Evolutionary conservation across 306 rosid genomes (phyloP).

Genomic region (Lotus japonicus): DNA sequence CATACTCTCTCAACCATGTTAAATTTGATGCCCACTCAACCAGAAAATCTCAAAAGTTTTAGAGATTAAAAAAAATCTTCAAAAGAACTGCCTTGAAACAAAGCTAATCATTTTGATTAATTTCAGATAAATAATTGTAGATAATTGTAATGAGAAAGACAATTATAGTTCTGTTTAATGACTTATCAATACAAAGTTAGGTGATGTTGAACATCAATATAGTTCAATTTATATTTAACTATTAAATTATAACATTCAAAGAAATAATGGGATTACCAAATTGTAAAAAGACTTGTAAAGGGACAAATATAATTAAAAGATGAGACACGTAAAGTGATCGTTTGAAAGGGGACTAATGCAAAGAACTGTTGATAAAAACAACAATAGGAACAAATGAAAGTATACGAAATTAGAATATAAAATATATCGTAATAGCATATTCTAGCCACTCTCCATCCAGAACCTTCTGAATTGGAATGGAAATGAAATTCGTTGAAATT

Average conservation of each 20-base stretch:
- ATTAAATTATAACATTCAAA: not conserved
- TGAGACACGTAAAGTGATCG: not conserved
- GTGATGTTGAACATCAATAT: conserved; percentile 7
- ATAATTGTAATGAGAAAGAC: not conserved
- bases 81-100: not conserved
- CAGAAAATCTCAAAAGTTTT: not conserved
- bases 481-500: too few species aligned
- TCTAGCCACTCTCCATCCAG: not conserved
- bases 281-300: not conserved
- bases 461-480: not conserved
- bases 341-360: not conserved
- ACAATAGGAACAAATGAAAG: not conserved
- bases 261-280: not conserved
- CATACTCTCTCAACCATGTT: too few species aligned
- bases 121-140: not conserved
- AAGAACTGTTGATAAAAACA: not conserved
- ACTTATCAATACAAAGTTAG: not conserved
- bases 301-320: not conserved
- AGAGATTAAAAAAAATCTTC: not conserved
- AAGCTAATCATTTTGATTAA: not conserved
- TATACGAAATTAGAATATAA: not conserved
- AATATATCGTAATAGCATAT: not conserved
- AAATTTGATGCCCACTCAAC: too few species aligned
- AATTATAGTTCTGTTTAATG: not conserved
- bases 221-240: not conserved